Conservation (phyloP, 768 basidiomycete genomes). For the Macrolepiota fuliginosa region DNA sequence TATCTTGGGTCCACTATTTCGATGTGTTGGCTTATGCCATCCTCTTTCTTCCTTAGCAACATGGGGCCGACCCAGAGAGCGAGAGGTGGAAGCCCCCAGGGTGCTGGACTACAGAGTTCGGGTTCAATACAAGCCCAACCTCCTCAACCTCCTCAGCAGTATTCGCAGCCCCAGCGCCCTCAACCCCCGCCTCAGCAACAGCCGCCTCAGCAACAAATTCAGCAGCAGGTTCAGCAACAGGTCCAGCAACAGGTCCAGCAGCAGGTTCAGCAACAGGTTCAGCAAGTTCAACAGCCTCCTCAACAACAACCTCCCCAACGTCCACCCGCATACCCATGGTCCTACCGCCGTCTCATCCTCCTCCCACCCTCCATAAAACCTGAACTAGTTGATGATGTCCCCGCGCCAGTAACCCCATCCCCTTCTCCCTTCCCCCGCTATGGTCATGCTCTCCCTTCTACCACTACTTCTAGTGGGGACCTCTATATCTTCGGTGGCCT, state of each 20-base stretch:
- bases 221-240: conserved; percentile 25
- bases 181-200: conserved; percentile 19
- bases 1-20: not conserved
- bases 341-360: conserved; percentile 68
- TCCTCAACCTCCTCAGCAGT: conserved; percentile 14
- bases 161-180: conserved; percentile 14
- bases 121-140: conserved; percentile 15
- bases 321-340: conserved; percentile 76
- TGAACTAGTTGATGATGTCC: conserved; percentile 45
- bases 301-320: conserved; percentile 30
- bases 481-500: conserved; percentile 97
- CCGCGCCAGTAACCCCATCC: conserved; percentile 65
- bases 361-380: conserved; percentile 63
- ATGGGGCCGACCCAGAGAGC: conserved; percentile 2
- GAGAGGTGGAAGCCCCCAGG: conserved; percentile 21
- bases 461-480: conserved; percentile 77
- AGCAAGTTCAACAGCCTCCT: conserved; percentile 12
- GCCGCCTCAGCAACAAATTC: conserved; percentile 18
- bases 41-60: conserved; percentile 8
- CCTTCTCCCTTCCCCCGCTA: conserved; percentile 95
- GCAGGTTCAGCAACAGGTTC: conserved; percentile 24
- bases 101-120: conserved; percentile 9
- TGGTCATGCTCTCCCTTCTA: conserved; percentile 87
- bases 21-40: conserved; percentile 9
- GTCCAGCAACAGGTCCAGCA: not conserved